Percentiles rank a stretch among this genome's conserved stretches.
Conservation (phyloP, 495 filamentous ascomycete species). For the Extremus antarcticus region DNA sequence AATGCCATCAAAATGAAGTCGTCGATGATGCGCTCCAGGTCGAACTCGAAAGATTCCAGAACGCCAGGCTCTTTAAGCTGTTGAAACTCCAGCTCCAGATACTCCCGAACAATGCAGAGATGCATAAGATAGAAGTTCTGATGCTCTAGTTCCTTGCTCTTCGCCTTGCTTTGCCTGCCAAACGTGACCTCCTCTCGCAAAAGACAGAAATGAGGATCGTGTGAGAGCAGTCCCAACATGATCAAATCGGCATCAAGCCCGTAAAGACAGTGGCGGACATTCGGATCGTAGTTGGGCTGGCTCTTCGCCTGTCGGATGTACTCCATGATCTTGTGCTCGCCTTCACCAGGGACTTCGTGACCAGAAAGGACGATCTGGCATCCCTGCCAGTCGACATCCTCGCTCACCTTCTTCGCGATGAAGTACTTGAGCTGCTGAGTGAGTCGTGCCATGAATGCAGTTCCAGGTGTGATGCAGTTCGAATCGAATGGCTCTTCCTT, state of each 20-base stretch:
- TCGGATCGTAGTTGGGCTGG: slow-evolving; percentile 86
- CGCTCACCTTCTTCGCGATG: slow-evolving; percentile 94
- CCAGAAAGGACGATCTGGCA: slow-evolving; percentile 86
- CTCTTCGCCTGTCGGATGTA: slow-evolving; percentile 95
- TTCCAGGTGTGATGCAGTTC: slow-evolving; percentile 97
- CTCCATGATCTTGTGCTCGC: slow-evolving; percentile 99
- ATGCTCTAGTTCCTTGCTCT: slow-evolving; percentile 92
- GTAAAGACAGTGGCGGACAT: slow-evolving; percentile 93
- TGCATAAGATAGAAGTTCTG: slow-evolving; percentile 99
- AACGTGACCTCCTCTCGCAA: slow-evolving; percentile 97
- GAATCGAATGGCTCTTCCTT: slow-evolving; percentile 95
- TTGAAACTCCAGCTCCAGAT: slow-evolving; percentile 93
- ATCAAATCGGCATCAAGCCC: slow-evolving; percentile 96
- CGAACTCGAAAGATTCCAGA: slow-evolving; percentile 61
- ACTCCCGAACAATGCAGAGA: slow-evolving; percentile 93
- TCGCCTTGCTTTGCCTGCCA: slow-evolving; percentile 70
- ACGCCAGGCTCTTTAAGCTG: slow-evolving; percentile 69
- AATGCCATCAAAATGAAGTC: slow-evolving; percentile 99
- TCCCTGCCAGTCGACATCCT: slow-evolving; percentile 93
- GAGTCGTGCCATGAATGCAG: slow-evolving; percentile 95
- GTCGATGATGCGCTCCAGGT: slow-evolving; percentile 95
- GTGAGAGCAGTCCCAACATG: slow-evolving; percentile 92
- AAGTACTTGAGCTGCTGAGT: slow-evolving; percentile 95
- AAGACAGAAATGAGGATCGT: slow-evolving; percentile 96
- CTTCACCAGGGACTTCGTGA: slow-evolving; percentile 97